Percentiles rank a stretch among this genome's conserved stretches.
phyloP scores from a whole-genome alignment of 805 yeast genomes.

The Metschnikowia dekortorum region DNA sequence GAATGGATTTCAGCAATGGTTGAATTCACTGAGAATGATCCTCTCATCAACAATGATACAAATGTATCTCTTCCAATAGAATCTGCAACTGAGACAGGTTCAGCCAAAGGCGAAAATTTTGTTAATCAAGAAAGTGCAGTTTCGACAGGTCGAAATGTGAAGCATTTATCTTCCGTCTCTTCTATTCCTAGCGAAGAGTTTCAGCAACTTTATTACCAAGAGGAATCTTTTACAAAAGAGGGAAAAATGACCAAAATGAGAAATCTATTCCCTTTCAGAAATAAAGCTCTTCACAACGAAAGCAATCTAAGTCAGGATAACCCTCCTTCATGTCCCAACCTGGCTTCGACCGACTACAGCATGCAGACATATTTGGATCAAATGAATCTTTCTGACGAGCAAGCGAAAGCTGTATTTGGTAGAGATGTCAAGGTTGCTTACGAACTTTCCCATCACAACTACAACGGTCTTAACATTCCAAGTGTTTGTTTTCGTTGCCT shows the following conservation, averaged over 20 bases:
- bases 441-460: conserved; percentile 45
- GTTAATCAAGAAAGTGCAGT: not conserved
- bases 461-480: conserved; percentile 54
- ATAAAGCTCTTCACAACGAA: conserved; percentile 1
- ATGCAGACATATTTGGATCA: conserved; percentile 30
- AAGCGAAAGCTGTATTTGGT: conserved; percentile 54
- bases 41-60: conserved; percentile 1
- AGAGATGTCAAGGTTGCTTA: conserved; percentile 52
- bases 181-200: conserved; percentile 7
- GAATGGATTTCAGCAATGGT: conserved; percentile 55
- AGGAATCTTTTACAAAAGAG: conserved; percentile 25
- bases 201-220: conserved; percentile 6
- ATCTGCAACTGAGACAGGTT: not conserved
- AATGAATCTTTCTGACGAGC: conserved; percentile 31
- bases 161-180: conserved; percentile 1
- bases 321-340: not conserved
- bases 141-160: conserved; percentile 1
- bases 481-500: conserved; percentile 74
- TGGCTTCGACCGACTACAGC: conserved; percentile 1
- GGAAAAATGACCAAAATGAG: conserved; percentile 48
- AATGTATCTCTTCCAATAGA: not conserved
- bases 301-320: not conserved
- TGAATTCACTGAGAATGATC: conserved; percentile 27
- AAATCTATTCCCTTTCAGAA: conserved; percentile 55
- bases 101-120: not conserved